Conservation (phyloP, 2,329 filamentous ascomycete genomes). For the Aspergillus proliferans region DNA sequence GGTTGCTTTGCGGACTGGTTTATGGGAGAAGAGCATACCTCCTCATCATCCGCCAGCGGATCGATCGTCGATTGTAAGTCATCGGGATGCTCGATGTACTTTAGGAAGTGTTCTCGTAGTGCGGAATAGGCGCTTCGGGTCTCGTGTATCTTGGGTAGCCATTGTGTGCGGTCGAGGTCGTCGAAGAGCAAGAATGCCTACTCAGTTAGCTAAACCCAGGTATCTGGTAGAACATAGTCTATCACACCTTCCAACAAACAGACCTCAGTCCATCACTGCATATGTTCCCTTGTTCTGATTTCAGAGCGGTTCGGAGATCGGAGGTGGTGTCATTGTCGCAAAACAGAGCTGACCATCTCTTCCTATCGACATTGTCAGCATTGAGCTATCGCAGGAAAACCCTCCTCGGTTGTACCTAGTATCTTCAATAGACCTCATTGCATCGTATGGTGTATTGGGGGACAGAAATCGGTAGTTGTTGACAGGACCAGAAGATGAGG, state of each 20-base stretch:
- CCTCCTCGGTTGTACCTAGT: slow-evolving; percentile 38
- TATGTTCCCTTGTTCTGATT: slow-evolving; percentile 55
- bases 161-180: slow-evolving; percentile 57
- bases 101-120: slow-evolving; percentile 67
- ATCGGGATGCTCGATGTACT: slow-evolving; percentile 77
- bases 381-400: background rate
- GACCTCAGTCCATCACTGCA: slow-evolving; percentile 72
- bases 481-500: background rate
- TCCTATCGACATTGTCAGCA: slow-evolving; percentile 37
- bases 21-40: slow-evolving; percentile 42
- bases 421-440: slow-evolving; percentile 52
- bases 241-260: slow-evolving; percentile 77
- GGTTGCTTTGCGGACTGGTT: background rate
- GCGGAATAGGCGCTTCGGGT: slow-evolving; percentile 69
- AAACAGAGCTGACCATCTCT: slow-evolving; percentile 62
- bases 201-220: slow-evolving; percentile 9
- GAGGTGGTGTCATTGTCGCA: slow-evolving; percentile 49
- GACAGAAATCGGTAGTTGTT: background rate
- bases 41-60: slow-evolving; percentile 75
- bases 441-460: slow-evolving; percentile 10
- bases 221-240: background rate
- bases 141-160: slow-evolving; percentile 61
- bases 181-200: slow-evolving; percentile 78
- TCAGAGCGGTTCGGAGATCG: slow-evolving; percentile 60
- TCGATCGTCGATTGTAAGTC: slow-evolving; percentile 69